Conservation (phyloP, 192 early-diverging fungal genomes). For the Umbelopsis ramanniana region DNA sequence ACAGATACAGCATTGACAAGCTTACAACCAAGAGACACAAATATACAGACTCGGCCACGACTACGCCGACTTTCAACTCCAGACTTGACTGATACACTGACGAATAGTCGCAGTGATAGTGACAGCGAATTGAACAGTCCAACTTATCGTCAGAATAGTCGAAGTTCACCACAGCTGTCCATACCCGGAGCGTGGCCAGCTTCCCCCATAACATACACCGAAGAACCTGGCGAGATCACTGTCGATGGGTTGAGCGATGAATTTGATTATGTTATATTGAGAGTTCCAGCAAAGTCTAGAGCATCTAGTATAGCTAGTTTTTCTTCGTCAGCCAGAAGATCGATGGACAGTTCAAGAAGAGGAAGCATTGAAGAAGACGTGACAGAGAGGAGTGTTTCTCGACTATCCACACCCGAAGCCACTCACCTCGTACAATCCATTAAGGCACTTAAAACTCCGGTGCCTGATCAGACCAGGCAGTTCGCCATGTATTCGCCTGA, state of each 20-base stretch:
- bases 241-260: constrained; percentile 1
- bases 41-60: neutral
- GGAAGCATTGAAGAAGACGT: constrained; percentile 12
- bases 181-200: constrained; percentile 13
- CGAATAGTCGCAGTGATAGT: constrained; percentile 20
- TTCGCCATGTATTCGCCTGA: neutral
- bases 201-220: neutral
- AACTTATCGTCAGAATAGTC: constrained; percentile 14
- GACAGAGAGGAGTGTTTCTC: constrained; percentile 1
- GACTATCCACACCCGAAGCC: constrained; percentile 27
- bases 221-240: constrained; percentile 8
- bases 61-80: constrained; percentile 3
- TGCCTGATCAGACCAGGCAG: neutral
- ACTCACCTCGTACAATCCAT: constrained; percentile 19
- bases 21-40: neutral
- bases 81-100: constrained; percentile 17
- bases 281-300: constrained; percentile 10
- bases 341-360: constrained; percentile 6
- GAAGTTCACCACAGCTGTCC: constrained; percentile 9
- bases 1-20: neutral
- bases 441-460: constrained; percentile 21
- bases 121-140: constrained; percentile 19
- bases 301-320: constrained; percentile 1
- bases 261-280: constrained; percentile 12
- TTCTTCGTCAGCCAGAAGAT: neutral